Evolutionary conservation across 345 rosid genomes (phyloP).

Genomic region (Eucalyptus pauciflora): DNA sequence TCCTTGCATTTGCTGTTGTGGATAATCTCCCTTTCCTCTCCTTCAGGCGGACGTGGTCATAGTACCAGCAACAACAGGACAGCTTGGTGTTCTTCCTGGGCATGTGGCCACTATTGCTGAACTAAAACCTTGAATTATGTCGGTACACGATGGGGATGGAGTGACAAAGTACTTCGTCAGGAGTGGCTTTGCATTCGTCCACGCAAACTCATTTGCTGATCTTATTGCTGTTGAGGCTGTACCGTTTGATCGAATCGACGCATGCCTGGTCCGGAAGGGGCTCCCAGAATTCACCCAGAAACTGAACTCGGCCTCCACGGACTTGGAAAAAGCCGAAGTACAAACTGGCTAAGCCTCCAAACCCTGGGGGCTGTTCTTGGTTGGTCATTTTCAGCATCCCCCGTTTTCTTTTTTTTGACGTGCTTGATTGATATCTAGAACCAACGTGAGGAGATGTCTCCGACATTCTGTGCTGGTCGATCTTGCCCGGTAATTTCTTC

Average conservation of each 20-base stretch:
- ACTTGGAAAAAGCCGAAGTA: conserved; percentile 87
- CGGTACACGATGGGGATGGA: conserved; percentile 75
- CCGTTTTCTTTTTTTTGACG: background rate
- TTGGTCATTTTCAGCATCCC: background rate
- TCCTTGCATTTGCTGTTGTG: background rate
- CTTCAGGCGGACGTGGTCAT: conserved; percentile 93
- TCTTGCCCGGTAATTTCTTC: background rate
- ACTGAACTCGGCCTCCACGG: conserved; percentile 69
- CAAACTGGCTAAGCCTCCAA: conserved; percentile 27
- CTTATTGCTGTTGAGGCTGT: conserved; percentile 85
- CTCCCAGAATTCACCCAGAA: conserved; percentile 78
- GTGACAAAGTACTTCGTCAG: conserved; percentile 65
- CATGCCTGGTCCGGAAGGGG: conserved; percentile 68
- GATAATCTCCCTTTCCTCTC: background rate
- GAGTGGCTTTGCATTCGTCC: conserved; percentile 82
- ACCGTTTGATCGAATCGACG: conserved; percentile 57
- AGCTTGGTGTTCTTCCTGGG: conserved; percentile 94
- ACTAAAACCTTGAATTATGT: conserved; percentile 74
- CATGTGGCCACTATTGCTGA: conserved; percentile 91
- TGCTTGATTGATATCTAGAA: background rate
- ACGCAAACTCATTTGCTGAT: conserved; percentile 81
- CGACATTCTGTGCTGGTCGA: background rate
- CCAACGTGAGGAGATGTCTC: background rate
- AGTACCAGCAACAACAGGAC: conserved; percentile 83
- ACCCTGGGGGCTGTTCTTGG: background rate